Base-by-base conservation (phyloP, 2,329 filamentous ascomycete species). In the Sporothrix schenckii region DNA sequence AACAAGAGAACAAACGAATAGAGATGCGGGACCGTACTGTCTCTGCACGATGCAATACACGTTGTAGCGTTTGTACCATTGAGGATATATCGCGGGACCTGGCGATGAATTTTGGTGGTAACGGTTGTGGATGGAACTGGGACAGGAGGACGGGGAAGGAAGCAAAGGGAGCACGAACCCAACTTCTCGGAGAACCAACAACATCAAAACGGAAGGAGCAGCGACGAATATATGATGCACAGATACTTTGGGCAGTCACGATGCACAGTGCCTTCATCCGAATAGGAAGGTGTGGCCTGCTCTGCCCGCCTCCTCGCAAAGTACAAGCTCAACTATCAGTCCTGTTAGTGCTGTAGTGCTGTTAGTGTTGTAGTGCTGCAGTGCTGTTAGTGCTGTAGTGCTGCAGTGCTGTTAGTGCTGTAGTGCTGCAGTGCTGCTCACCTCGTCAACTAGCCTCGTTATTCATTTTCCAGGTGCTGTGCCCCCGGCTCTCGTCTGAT, bases 391-490 rank as follows among this genome's bases (percentile, higher is more conserved):
- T 30, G 30, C n/a, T n/a, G 30, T 16, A 3, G 30, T 30, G 30
- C n/a, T n/a, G 30, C 5, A 3, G 34, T 34, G 34, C 34, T 34
- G 34, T 34, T 6, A 34, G 34, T 34, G 30, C 24, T 24, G 6
- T 6, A 34, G 30, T 34, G 30, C 30, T 34, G 30, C 30, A 34
- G 30, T 9, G 49, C 49, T 52, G 16, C 9, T 52, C 49, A 6
- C 41, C 24, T 49, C 41, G 5, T 49, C 27, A 11, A 24, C 52
- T 67, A 34, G 50, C 34, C 66, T 49, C 52, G 52, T 68, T 68
- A n/a, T 68, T 58, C 66, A 30, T 68, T 56, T 56, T 68, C 41
- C 60, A 65, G 44, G 27, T 30, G 27, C 27, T 30, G 3, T 44
- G 39, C 65, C 66, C 49, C 34, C 6, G 3, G 34, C 3, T 9